Conservation (phyloP, 2,329 filamentous ascomycete genomes). For the Cladosporium sphaerospermum region DNA sequence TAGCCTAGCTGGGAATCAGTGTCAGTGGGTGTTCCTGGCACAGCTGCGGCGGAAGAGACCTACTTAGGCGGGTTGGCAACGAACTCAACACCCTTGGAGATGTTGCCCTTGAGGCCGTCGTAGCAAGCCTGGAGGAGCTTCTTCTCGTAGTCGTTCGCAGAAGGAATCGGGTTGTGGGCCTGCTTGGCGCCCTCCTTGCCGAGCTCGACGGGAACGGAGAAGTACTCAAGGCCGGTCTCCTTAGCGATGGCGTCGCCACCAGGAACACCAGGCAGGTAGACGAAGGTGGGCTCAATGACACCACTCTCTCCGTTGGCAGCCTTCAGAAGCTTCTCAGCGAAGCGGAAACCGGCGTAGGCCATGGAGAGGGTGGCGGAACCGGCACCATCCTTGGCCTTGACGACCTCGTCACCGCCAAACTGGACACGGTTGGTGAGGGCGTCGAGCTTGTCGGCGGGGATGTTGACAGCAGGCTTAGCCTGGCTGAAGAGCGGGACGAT, state of each 20-base stretch:
- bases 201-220: constrained; percentile 92
- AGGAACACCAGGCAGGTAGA: constrained; percentile 85
- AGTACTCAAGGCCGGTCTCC: constrained; percentile 80
- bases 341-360: constrained; percentile 93
- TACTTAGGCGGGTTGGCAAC: constrained; percentile 81
- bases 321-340: constrained; percentile 89
- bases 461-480: constrained; percentile 69
- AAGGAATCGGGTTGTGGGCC: constrained; percentile 70
- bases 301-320: constrained; percentile 84
- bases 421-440: constrained; percentile 90
- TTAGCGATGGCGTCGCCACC: constrained; percentile 83
- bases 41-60: neutral
- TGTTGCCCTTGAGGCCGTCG: constrained; percentile 82
- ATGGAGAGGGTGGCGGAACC: constrained; percentile 90
- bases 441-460: constrained; percentile 85
- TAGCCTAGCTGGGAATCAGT: neutral
- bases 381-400: constrained; percentile 87
- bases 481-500: constrained; percentile 97
- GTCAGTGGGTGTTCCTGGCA: neutral
- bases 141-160: constrained; percentile 82
- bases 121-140: constrained; percentile 69
- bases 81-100: constrained; percentile 88
- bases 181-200: constrained; percentile 78
- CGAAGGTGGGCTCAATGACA: constrained; percentile 88
- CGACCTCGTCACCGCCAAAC: constrained; percentile 95